Evolutionary conservation across 345 rosid genomes (phyloP), one percentile per base, ranked within the genome.

Genomic region (Corchorus capsularis): DNA sequence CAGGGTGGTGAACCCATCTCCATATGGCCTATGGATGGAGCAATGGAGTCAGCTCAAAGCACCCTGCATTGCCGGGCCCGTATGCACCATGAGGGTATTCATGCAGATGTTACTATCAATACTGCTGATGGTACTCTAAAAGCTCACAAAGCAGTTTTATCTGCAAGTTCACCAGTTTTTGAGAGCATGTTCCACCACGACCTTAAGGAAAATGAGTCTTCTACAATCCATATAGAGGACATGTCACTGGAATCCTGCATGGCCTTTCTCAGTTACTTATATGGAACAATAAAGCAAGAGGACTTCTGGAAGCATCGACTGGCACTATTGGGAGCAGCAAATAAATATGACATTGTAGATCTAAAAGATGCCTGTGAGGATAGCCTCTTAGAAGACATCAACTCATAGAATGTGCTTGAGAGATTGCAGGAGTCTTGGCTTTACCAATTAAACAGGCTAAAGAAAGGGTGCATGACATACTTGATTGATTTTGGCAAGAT

Each of bases 281-380:
- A 95, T 55, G 99, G 99, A 39, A 90, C 82, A 82, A 87, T 93
- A 76, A 85, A 87, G 27, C 91, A 89, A 78, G 92, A 88, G 75
- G 92, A 90, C n/a, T 95, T 95, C 83, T 90, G 97, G 98, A 90
- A 89, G 87, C 98, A 95, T 84, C 71, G 99, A 14, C 83, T 92
- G 57, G 82, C 93, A 1, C 81, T 95, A 63, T 83, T 92, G 5
- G 92, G 96, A 3, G 97, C 98, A 0, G 96, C 98, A 17, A 89
- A 95, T 87, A 95, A 95, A 74, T 95, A 93, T 41, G 96, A 89
- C 57, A 95, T 95, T 27, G 70, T 79, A 0, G 90, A 86, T 79
- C 86, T 95, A 50, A 92, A 89, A 86, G 91, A 89, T 39, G 88
- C 92, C 0, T 95, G 99, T 10, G 97, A 95, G 82, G 92, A 89